Conservation (phyloP, 345 rosid species). For the Eucalyptus albens region DNA sequence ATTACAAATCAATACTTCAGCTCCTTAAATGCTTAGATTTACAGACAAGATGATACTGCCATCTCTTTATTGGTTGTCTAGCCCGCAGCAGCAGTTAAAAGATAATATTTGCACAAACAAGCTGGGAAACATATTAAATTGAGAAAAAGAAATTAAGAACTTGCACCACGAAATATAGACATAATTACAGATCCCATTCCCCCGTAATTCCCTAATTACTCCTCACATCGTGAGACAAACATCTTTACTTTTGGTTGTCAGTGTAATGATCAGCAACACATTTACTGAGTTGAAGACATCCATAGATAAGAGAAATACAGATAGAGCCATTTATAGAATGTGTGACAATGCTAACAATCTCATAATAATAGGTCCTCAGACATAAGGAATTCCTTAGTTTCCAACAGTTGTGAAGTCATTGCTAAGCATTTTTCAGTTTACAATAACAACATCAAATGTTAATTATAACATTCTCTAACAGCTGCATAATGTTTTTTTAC, state of each 20-base stretch:
- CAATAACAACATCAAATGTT: neutral
- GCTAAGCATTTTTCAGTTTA: neutral
- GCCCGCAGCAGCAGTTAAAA: neutral
- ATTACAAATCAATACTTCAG: neutral
- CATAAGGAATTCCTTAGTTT: neutral
- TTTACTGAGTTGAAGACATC: neutral
- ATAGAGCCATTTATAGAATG: neutral
- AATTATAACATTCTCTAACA: neutral
- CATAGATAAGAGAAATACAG: neutral
- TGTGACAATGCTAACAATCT: neutral
- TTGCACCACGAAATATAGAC: neutral
- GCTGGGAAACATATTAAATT: neutral
- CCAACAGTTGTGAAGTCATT: neutral
- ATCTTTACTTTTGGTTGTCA: neutral
- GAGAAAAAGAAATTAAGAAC: neutral
- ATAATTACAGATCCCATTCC: neutral
- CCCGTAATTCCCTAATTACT: neutral
- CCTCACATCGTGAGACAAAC: neutral
- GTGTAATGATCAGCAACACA: neutral
- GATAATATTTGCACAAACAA: neutral
- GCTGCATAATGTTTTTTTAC: neutral
- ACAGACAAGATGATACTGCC: neutral
- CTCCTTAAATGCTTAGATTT: neutral
- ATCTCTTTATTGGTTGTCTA: neutral
- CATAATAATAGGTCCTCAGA: neutral